Evolutionary conservation across 169 alveolate genomes (phyloP), one percentile per base, ranked within the genome.

Genomic region (Cytauxzoon felis): DNA sequence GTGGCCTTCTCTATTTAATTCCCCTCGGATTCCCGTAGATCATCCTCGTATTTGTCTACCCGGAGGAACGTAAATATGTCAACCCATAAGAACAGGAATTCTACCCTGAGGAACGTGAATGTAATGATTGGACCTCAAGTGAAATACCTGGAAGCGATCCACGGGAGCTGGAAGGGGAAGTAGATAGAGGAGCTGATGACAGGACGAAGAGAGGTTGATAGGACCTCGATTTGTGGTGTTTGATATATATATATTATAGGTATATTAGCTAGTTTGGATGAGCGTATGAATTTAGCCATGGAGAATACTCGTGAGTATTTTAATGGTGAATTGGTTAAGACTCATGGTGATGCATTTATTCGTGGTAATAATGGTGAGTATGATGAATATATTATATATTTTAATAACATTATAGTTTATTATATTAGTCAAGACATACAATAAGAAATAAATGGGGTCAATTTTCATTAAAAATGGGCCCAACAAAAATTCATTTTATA

Each of bases 331-430:
- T 42, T 87, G 27, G 87, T 88, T 23, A 90, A 70, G 52, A 71
- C 71, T 26, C 88, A 88, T 58, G 90, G 92, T 5, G 94, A 89
- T 48, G 87, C 94, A n/a, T 89, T 89, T 65, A 88, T 89, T 51
- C 57, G 94, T 19, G 94, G 94, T n/a, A 89, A 89, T 59, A 89
- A 89, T 50, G 94, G 88, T 70, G n/a, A n/a, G n/a, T n/a, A 78
- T 23, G 51, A 18, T 24, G 23, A 49, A 56, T 21, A 18, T 7
- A 3, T 40, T 21, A 13, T 23, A 18, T 21, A 8, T 27, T 4
- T 42, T 21, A 29, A 3, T 49, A 49, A 49, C 27, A 16, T n/a
- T 51, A 18, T 67, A 71, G 82, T 71, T 0, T 45, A 56, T 5
- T 71, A 71, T 34, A 71, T 71, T 18, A 71, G 82, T 36, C 38